Conservation (phyloP, 768 basidiomycete species). For the Lactarius tabidus region DNA sequence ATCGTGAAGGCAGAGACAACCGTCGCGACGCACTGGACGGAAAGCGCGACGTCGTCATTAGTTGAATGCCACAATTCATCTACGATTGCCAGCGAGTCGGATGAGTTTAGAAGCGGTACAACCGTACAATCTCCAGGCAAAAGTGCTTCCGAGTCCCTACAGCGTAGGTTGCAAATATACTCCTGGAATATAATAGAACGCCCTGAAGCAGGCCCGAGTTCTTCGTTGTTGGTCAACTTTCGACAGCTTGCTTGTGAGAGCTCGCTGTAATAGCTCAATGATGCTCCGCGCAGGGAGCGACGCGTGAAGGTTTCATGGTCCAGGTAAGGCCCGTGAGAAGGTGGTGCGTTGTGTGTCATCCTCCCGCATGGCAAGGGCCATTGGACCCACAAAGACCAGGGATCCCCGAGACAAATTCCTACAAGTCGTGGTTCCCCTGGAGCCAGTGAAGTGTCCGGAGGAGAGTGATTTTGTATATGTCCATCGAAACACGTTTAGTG, state of each 20-base stretch:
- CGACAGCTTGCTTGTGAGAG: neutral
- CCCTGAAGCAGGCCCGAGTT: neutral
- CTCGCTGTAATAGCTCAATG: neutral
- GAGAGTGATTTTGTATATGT: neutral
- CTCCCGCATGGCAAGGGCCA: neutral
- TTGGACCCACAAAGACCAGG: neutral
- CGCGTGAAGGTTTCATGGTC: neutral
- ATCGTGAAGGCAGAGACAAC: neutral
- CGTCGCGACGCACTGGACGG: neutral
- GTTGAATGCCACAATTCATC: neutral
- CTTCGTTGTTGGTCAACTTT: neutral
- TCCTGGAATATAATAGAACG: neutral
- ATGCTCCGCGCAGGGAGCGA: neutral
- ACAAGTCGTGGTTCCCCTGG: neutral
- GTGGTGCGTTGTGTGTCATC: neutral
- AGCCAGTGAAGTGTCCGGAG: neutral
- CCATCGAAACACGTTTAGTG: neutral
- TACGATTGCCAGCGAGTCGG: neutral
- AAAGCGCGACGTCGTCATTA: neutral
- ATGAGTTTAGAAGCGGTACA: neutral
- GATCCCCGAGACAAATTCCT: neutral
- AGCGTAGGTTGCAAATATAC: neutral
- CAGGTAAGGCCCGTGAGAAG: constrained; percentile 2
- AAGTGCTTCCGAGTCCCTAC: neutral
- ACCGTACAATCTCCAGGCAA: neutral